phyloP scores from a whole-genome alignment of 179 eudicot genomes.

The Patellifolia procumbens region DNA sequence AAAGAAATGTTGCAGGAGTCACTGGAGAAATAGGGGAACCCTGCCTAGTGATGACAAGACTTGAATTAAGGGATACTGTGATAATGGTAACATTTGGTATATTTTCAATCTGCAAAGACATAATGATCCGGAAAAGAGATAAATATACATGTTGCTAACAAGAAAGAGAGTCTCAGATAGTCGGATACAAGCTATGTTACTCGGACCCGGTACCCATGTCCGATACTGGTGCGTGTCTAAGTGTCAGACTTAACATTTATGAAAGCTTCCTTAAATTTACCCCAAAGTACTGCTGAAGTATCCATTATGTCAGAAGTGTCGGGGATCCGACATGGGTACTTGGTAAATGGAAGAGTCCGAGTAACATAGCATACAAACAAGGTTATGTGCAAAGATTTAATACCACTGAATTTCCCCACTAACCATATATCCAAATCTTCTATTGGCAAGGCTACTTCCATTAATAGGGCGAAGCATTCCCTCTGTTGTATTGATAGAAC shows the following conservation, averaged over 20 bases:
- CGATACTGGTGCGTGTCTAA: no score
- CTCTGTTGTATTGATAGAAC: conserved; percentile 46
- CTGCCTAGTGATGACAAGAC: conserved; percentile 61
- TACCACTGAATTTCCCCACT: conserved; percentile 20
- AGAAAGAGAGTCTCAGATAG: conserved; percentile 6
- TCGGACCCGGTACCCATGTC: background rate
- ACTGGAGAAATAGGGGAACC: conserved; percentile 76
- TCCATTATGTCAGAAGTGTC: no score
- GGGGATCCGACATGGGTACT: no score
- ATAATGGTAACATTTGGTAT: conserved; percentile 48
- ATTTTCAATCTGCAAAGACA: conserved; percentile 57
- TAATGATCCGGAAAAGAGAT: background rate
- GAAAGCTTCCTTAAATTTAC: no score
- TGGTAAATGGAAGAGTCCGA: no score
- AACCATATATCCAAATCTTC: conserved; percentile 86
- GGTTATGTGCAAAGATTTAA: background rate
- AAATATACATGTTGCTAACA: background rate
- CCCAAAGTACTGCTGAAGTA: no score
- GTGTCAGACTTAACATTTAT: no score
- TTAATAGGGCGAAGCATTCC: conserved; percentile 66
- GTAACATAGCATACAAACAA: background rate
- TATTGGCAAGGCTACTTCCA: conserved; percentile 53
- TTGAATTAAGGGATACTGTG: conserved; percentile 60
- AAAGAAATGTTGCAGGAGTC: conserved; percentile 80
- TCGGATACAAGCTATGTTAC: background rate